Conservation (phyloP, 1,284 basidiomycete species). For the Ganoderma lingzhi region DNA sequence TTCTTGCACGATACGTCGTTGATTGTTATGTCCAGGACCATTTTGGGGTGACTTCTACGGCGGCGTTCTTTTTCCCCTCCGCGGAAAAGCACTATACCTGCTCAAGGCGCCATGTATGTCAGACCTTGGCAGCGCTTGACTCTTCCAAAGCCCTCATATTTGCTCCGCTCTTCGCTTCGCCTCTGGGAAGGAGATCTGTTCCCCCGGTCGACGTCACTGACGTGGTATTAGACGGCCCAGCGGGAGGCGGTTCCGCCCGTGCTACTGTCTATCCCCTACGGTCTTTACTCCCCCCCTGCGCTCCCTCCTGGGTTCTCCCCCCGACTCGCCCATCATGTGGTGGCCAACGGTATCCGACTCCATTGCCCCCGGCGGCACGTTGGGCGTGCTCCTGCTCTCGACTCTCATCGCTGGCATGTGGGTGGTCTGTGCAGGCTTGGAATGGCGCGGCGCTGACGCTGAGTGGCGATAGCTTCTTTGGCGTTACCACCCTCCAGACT, state of each 20-base stretch:
- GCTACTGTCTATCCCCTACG: neutral
- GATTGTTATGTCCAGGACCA: neutral
- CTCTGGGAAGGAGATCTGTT: constrained; percentile 12
- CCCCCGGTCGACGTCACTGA: constrained; percentile 4
- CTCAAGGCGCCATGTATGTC: neutral
- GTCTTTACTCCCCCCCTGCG: constrained; percentile 10
- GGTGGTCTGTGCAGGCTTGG: constrained; percentile 17
- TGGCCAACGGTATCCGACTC: constrained; percentile 26
- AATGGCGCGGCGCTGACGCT: constrained; percentile 22
- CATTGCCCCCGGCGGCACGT: constrained; percentile 21
- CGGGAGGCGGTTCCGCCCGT: constrained; percentile 1
- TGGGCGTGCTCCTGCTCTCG: constrained; percentile 28
- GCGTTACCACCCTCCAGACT: constrained; percentile 28
- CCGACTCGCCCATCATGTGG: constrained; percentile 19
- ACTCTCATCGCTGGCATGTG: constrained; percentile 26
- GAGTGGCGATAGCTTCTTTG: constrained; percentile 21
- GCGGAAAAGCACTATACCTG: neutral
- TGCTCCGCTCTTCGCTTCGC: constrained; percentile 7
- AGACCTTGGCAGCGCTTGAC: neutral
- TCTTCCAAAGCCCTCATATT: neutral
- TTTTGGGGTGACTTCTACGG: neutral
- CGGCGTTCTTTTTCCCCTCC: neutral
- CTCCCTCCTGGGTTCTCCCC: neutral
- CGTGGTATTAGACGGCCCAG: constrained; percentile 7
- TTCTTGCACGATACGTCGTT: neutral